phyloP scores from a whole-genome alignment of 1,284 basidiomycete genomes.

The Trichosporon sp. region DNA sequence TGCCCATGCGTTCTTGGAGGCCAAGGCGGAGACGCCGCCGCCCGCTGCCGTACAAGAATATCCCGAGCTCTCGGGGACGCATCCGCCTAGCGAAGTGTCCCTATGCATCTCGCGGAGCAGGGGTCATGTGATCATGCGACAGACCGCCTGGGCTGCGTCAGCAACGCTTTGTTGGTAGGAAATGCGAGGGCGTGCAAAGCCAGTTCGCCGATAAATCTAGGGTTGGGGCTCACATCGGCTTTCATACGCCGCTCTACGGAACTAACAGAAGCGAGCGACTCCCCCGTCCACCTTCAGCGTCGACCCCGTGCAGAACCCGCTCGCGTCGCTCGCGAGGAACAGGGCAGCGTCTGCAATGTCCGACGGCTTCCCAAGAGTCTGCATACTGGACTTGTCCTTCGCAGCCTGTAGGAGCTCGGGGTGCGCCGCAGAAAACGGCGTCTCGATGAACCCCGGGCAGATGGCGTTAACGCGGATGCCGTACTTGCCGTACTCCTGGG shows the following conservation, averaged over 20 bases:
- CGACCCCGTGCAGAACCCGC: conserved; percentile 26
- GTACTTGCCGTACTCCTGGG: conserved; percentile 28
- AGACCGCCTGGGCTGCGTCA: not conserved
- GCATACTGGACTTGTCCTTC: conserved; percentile 18
- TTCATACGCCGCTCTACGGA: not conserved
- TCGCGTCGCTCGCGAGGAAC: conserved; percentile 27
- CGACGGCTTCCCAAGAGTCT: conserved; percentile 25
- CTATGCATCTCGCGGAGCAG: not conserved
- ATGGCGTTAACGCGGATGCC: conserved; percentile 35
- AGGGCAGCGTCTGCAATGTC: conserved; percentile 30
- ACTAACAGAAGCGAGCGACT: not conserved
- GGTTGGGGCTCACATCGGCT: not conserved
- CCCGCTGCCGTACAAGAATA: not conserved
- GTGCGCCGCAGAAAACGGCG: conserved; percentile 16
- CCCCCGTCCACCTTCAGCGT: conserved; percentile 32
- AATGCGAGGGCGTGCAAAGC: not conserved
- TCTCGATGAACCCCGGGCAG: conserved; percentile 25
- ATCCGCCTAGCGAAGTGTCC: no score
- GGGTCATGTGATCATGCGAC: not conserved
- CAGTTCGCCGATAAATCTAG: not conserved
- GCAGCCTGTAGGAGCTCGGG: conserved; percentile 14
- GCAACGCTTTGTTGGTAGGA: not conserved
- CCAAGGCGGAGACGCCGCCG: not conserved
- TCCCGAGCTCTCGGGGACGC: not conserved
- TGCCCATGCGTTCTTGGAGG: no score